Evolutionary conservation across 306 rosid genomes (phyloP).

Genomic region (Arachis hypogaea): DNA sequence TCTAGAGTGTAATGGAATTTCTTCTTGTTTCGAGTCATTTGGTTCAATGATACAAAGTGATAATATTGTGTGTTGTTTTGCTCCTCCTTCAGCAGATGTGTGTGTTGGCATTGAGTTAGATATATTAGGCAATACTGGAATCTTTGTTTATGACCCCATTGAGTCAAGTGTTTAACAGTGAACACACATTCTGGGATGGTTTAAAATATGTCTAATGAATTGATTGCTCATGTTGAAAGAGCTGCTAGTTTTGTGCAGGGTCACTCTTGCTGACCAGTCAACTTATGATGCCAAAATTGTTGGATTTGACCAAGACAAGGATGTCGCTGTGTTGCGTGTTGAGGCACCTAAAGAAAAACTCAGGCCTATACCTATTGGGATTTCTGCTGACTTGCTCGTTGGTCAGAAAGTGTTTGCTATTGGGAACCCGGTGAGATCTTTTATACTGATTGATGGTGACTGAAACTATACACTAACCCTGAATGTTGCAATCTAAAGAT

Average conservation of each 20-base stretch:
- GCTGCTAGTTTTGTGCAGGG: slow-evolving; percentile 72
- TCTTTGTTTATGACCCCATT: slow-evolving; percentile 5
- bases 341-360: slow-evolving; percentile 88
- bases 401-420: slow-evolving; percentile 98
- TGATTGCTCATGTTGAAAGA: slow-evolving; percentile 43
- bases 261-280: slow-evolving; percentile 92
- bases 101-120: not conserved
- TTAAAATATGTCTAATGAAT: slow-evolving; percentile 25
- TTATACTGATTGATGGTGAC: not conserved
- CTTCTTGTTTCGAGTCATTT: not conserved
- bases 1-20: not conserved
- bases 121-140: not conserved
- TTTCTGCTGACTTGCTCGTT: slow-evolving; percentile 94
- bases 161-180: not conserved
- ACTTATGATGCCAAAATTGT: slow-evolving; percentile 88
- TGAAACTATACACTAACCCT: slow-evolving; percentile 6
- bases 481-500: slow-evolving; percentile 15
- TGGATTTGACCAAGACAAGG: slow-evolving; percentile 99
- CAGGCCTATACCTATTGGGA: slow-evolving; percentile 86
- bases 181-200: slow-evolving; percentile 25
- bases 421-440: slow-evolving; percentile 90
- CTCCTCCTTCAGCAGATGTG: slow-evolving; percentile 7
- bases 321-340: slow-evolving; percentile 88
- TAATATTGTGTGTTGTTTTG: slow-evolving; percentile 15
- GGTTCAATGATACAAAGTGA: slow-evolving; percentile 13